These are phyloP conservation scores for Saraca asoca DNA, from an alignment of 331 rosid species.

Conservation along the genomic window DNA sequence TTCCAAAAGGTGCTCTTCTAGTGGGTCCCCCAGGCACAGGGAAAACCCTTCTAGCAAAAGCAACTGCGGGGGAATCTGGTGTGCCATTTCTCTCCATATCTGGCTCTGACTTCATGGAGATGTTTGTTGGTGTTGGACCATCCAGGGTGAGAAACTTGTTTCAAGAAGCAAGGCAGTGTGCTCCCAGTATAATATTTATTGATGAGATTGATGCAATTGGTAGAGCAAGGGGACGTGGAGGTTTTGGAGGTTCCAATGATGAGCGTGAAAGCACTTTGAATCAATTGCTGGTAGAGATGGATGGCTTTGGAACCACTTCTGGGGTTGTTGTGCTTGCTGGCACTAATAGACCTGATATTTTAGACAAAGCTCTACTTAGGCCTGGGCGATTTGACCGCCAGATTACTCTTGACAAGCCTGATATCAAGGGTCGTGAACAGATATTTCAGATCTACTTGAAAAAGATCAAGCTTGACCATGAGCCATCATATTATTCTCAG, in stretches of 20 bases:
- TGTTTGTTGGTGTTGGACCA: conserved; percentile 66
- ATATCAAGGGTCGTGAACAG: conserved; percentile 57
- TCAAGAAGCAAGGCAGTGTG: conserved; percentile 63
- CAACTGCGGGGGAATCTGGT: conserved; percentile 68
- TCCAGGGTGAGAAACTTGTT: conserved; percentile 64
- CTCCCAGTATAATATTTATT: conserved; percentile 61
- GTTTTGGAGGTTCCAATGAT: conserved; percentile 53
- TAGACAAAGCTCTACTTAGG: conserved; percentile 63
- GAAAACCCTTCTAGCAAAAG: conserved; percentile 67
- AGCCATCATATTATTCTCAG: conserved; percentile 54
- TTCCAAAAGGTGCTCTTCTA: conserved; percentile 62
- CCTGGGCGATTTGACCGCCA: conserved; percentile 68
- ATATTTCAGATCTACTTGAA: conserved; percentile 55
- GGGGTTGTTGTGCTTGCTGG: conserved; percentile 69
- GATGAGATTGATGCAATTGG: conserved; percentile 74
- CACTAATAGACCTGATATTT: conserved; percentile 65
- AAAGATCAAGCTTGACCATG: conserved; percentile 51
- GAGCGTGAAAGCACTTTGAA: conserved; percentile 68
- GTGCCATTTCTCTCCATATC: conserved; percentile 61
- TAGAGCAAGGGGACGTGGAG: conserved; percentile 61
- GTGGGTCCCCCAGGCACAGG: conserved; percentile 76
- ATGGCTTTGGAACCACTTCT: conserved; percentile 63
- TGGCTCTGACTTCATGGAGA: conserved; percentile 72
- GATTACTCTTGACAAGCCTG: conserved; percentile 52
- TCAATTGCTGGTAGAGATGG: conserved; percentile 67